Evolutionary conservation across 257 asterid genomes (phyloP), one percentile per base, ranked within the genome.

Genomic region (Jasminum sambac): DNA sequence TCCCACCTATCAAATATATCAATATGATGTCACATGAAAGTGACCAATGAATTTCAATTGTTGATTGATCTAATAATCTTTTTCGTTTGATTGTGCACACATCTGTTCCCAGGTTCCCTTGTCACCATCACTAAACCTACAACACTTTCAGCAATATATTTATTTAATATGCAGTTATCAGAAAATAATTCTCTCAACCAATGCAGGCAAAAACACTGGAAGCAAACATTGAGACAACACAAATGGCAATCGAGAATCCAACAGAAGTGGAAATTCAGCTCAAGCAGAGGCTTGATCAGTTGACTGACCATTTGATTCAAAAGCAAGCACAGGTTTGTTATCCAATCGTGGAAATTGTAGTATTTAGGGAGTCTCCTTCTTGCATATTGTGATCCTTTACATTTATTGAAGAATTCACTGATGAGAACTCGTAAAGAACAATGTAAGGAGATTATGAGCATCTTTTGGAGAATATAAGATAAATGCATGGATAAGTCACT

Each of bases 201-300:
- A 66, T 82, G 68, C 82, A 91, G 96, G 92, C 91, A 66, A 84
- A 76, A 84, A 81, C 95, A 64, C 78, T 92, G 57, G 92, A 92
- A 82, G 80, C 81, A 44, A 88, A 88, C 85, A 88, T 89, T 34
- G 88, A 84, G 23, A 83, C 87, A 19, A 84, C 96, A 55, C 81
- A 78, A 64, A 82, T 76, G 67, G 96, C 87, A 67, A 71, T 89
- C 50, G 90, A 81, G 78, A 74, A 77, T 80, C 96, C 96, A 74
- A 84, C 91, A 67, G 96, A 87, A 85, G 86, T 93, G 66, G 98
- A 93, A 77, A 80, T 85, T 65, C 97, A 93, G 88, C 98, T 93
- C 76, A 90, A 85, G 89, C 91, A 86, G 76, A 87, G 95, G 87
- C 98, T 90, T 74, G 77, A 83, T 77, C 97, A 85, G 81, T 84